Evolutionary conservation across 805 yeast species (phyloP), one percentile per base, ranked within the genome.

Genomic region (Ogataea nonfermentans): DNA sequence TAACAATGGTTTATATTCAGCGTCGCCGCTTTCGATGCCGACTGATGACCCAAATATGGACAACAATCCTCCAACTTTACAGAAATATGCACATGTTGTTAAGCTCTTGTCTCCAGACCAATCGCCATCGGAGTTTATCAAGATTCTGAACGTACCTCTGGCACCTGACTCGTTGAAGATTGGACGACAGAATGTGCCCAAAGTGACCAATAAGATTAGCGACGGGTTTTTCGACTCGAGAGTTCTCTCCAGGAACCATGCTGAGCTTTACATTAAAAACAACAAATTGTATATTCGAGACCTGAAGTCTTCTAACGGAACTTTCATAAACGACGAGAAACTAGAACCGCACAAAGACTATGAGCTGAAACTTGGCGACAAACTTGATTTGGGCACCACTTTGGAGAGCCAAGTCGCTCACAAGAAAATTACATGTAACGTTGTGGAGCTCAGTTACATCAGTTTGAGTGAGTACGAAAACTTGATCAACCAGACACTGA

Each of bases 221-320:
- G 95, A 95, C 59, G 99, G 98, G 0, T 90, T 76, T 59, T 93
- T 93, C 57, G 98, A 93, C 63, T 87, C 96, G 9, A 70, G 98
- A 20, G 98, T 95, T 9, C 73, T 93, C 32, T 82, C 95, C 13
- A 70, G 99, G 49, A 93, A 86, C 56, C 99, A 93, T 64, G 99
- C 99, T 0, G 91, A 86, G 53, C 66, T 93, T 47, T 86, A 77
- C 67, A 77, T 89, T 25, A 54, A 49, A 27, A 93, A 86, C 50
- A 69, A 77, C 12, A 61, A 61, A 17, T 71, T 95, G 14, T 87
- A 73, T 71, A 73, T 93, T 17, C 78, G 81, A 49, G 99, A 93
- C 65, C 73, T 89, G 55, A 88, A 89, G 41, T 84, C 95, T 2
- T 84, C 96, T 16, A 93, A 93, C 62, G 99, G 99, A 8, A 91